A percentile compares a stretch with the other conserved stretches of the same genome.
These are phyloP conservation scores for Pelargonium myrrhifolium DNA, from an alignment of 441 rosid species.

Conservation along the genomic window DNA sequence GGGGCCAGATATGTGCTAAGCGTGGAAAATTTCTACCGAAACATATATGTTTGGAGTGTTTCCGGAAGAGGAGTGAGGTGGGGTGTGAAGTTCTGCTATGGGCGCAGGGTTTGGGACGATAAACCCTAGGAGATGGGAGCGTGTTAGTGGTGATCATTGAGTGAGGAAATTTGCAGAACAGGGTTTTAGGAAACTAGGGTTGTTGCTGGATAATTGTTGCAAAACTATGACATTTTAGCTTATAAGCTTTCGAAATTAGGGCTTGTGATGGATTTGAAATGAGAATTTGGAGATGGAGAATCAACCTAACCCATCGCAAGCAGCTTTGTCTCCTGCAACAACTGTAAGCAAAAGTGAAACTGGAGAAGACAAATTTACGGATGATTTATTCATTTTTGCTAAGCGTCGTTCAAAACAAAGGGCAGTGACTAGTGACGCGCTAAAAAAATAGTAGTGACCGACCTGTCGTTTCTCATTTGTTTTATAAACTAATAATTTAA, in stretches of 20 bases:
- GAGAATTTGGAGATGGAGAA: background rate
- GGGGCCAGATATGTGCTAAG: constrained; percentile 36
- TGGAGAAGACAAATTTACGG: background rate
- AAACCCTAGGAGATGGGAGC: constrained; percentile 39
- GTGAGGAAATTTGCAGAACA: constrained; percentile 6
- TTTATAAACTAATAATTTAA: no score
- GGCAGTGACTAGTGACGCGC: no score
- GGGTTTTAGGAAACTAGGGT: constrained; percentile 7
- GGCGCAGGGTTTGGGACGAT: constrained; percentile 31
- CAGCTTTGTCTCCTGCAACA: background rate
- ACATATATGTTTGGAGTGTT: constrained; percentile 16
- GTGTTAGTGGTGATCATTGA: constrained; percentile 46
- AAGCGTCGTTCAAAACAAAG: no score
- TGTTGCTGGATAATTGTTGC: background rate
- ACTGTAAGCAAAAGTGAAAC: background rate
- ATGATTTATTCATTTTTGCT: no score
- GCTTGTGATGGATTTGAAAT: background rate
- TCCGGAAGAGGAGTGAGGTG: constrained; percentile 13
- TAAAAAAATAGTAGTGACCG: no score
- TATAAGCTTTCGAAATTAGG: background rate
- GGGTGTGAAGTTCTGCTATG: constrained; percentile 14
- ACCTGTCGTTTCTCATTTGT: no score
- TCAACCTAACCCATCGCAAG: background rate
- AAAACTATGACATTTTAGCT: background rate
- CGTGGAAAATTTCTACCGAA: constrained; percentile 28